Percentiles rank a stretch among this genome's conserved stretches.
phyloP scores from a whole-genome alignment of 176 grass and related monocot genomes.

The Lolium rigidum region DNA sequence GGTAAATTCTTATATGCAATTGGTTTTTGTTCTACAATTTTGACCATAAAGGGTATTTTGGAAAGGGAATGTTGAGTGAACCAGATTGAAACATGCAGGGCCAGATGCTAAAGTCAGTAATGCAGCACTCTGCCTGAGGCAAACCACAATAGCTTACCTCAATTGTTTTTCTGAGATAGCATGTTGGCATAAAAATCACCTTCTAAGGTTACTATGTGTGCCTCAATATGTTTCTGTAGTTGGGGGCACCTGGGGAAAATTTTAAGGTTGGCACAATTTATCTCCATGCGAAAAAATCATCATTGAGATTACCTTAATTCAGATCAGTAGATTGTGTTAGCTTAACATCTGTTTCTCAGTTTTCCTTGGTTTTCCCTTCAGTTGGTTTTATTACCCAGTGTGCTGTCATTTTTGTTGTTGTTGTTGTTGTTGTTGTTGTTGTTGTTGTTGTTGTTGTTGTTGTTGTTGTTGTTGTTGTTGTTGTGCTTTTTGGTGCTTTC shows the following conservation, averaged over 20 bases:
- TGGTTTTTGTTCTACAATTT: not conserved
- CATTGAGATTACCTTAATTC: not conserved
- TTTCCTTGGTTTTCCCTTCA: not conserved
- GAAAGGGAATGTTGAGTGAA: not conserved
- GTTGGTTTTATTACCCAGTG: too few relatives aligned
- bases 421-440: too few relatives aligned
- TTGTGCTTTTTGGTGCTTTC: not conserved
- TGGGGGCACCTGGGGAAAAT: not conserved
- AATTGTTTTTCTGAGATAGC: not conserved
- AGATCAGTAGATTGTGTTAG: not conserved
- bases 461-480: too few relatives aligned
- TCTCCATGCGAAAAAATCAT: not conserved
- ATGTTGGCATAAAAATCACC: not conserved
- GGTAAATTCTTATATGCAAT: too few relatives aligned
- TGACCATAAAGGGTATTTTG: not conserved
- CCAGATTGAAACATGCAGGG: too few relatives aligned
- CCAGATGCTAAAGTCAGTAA: not conserved
- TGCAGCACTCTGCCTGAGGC: not conserved
- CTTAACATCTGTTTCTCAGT: not conserved
- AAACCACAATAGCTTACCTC: not conserved
- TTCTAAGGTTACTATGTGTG: not conserved
- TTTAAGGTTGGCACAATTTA: not conserved
- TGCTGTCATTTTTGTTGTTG: too few relatives aligned
- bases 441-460: too few relatives aligned
- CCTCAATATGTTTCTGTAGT: not conserved